Evolutionary conservation across 2,329 filamentous ascomycete genomes (phyloP), one percentile per base, ranked within the genome.

Genomic region (Cladosporium sp.): DNA sequence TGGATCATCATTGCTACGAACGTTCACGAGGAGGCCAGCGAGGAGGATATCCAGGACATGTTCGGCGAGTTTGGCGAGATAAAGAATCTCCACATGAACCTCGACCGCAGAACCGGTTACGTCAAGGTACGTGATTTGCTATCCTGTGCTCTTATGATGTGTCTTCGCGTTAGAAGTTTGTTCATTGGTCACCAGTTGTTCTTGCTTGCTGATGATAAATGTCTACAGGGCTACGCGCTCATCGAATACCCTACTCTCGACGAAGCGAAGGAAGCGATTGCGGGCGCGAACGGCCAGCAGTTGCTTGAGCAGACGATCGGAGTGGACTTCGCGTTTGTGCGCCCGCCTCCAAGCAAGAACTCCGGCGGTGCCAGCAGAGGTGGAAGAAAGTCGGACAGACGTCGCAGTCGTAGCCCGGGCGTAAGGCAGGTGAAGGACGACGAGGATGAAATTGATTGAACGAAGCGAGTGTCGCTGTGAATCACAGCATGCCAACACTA

Each of bases 1-100:
- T 93, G 89, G 89, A 93, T 93, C 69, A 77, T 93, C 63, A 83
- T 89, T 56, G 88, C 88, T 58, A 91, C 88, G 47, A 93, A 93
- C 64, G 85, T 93, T 29, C 88, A 93, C 73, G 88, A 93, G 66
- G 88, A 93, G 69, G 87, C 88, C 43, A 86, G 85, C 60, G 88
- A 93, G 71, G 88, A 93, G 73, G 84, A 88, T 40, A 69, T 93
- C 50, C 86, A 86, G 63, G 89, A 93, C 68, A 79, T 83, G 68
- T 93, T 93, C 68, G 86, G 83, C 63, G 88, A 93, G 62, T 93
- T 80, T 64, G 89, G 89, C 61, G 86, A 92, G 71, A 89, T 93
- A 64, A 90, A 90, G 78, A 93, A 93, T 65, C 67, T 92, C 65
- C 88, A 93, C 64, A 71, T 93, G 65, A 93, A 93, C 65, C 73